Evolutionary conservation across 2,329 filamentous ascomycete genomes (phyloP).

Genomic region (Raffaelea ambrosiae): DNA sequence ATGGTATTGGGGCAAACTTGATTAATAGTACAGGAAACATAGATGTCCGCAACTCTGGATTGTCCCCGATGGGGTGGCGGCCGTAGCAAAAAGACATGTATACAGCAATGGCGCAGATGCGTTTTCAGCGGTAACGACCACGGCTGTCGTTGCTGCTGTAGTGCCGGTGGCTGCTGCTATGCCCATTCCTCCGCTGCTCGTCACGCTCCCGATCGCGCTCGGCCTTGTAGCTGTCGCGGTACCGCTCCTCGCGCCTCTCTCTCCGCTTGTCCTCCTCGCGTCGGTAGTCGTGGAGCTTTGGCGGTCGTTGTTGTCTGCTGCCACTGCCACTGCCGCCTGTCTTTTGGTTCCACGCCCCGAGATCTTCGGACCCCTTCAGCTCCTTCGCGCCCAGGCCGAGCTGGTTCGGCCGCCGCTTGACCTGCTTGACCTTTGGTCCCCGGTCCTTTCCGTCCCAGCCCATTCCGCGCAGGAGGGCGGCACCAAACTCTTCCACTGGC

Average conservation of each 20-base stretch:
- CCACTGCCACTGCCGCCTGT: not conserved
- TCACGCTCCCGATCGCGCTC: slow-evolving; percentile 12
- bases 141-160: not conserved
- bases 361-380: slow-evolving; percentile 16
- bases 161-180: not conserved
- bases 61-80: too few relatives aligned
- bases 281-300: slow-evolving; percentile 15
- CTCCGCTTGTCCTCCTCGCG: slow-evolving; percentile 14
- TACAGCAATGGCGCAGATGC: too few relatives aligned
- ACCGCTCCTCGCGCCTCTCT: slow-evolving; percentile 11
- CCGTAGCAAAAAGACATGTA: too few relatives aligned
- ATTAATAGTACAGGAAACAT: too few relatives aligned
- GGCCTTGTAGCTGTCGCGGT: slow-evolving; percentile 14
- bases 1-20: too few relatives aligned
- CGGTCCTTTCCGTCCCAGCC: slow-evolving; percentile 73
- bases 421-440: slow-evolving; percentile 51
- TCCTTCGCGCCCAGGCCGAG: slow-evolving; percentile 65
- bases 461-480: slow-evolving; percentile 84
- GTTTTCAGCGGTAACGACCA: too few relatives aligned
- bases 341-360: slow-evolving; percentile 16
- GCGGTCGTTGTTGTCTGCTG: slow-evolving; percentile 8
- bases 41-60: too few relatives aligned
- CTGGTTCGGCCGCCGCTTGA: slow-evolving; percentile 67
- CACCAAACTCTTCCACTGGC: slow-evolving; percentile 90
- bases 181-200: slow-evolving; percentile 1